These are phyloP conservation scores for Monosporascus sp. DNA, from an alignment of 2,329 filamentous ascomycete species.

Conservation along the genomic window DNA sequence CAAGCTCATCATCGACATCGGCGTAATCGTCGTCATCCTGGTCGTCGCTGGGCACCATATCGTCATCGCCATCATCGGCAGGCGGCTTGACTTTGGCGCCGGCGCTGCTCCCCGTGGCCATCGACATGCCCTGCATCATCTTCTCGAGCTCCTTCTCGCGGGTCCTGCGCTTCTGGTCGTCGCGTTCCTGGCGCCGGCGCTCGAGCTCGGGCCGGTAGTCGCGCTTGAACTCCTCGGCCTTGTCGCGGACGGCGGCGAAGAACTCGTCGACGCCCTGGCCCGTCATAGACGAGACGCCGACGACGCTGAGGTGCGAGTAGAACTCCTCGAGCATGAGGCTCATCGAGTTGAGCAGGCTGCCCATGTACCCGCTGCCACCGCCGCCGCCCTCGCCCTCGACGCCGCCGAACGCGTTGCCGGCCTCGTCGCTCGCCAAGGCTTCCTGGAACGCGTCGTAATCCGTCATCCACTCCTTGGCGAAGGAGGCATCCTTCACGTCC, in stretches of 20 bases:
- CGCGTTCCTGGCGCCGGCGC: conserved; percentile 66
- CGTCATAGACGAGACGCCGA: conserved; percentile 89
- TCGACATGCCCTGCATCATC: conserved; percentile 88
- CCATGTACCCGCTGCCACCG: conserved; percentile 78
- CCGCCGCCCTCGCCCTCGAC: conserved; percentile 66
- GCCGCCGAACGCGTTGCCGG: conserved; percentile 68
- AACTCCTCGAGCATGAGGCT: conserved; percentile 96
- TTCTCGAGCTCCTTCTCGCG: conserved; percentile 81
- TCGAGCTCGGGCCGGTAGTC: conserved; percentile 94
- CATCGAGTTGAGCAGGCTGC: conserved; percentile 93
- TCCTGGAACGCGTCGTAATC: conserved; percentile 95
- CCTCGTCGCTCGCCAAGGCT: conserved; percentile 76
- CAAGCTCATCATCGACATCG: conserved; percentile 53
- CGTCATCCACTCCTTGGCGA: conserved; percentile 99
- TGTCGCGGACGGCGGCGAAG: conserved; percentile 81
- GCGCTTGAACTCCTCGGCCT: conserved; percentile 78
- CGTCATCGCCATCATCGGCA: conserved; percentile 43
- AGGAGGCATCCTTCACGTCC: conserved; percentile 83
- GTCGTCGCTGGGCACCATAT: conserved; percentile 43
- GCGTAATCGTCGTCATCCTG: conserved; percentile 56
- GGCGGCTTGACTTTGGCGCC: conserved; percentile 31
- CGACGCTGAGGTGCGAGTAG: conserved; percentile 87
- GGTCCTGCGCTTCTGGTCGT: conserved; percentile 64
- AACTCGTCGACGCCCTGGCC: conserved; percentile 91
- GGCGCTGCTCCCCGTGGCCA: conserved; percentile 27